Conservation (phyloP, 257 asterid species). For the Solanum megistacrolobum region DNA sequence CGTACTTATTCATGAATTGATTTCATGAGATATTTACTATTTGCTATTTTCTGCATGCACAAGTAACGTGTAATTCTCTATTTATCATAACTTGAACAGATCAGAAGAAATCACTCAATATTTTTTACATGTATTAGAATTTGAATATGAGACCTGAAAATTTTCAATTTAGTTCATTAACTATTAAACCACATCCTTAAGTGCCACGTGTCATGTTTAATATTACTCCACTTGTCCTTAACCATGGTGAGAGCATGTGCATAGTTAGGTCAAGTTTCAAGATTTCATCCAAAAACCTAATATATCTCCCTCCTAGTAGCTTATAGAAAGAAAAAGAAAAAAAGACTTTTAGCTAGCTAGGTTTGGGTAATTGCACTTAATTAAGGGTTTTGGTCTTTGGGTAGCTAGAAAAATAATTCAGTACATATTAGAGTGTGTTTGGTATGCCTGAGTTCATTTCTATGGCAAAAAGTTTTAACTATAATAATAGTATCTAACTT, state of each 20-base stretch:
- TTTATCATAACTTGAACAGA: background rate
- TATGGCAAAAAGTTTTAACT: background rate
- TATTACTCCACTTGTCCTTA: background rate
- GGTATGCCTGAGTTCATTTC: background rate
- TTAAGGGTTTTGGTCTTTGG: background rate
- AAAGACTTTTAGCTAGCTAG: background rate
- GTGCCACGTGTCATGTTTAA: background rate
- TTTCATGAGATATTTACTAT: background rate
- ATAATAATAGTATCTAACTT: background rate
- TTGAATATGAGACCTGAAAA: background rate
- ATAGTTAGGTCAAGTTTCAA: background rate
- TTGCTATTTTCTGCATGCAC: background rate
- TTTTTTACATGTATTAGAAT: background rate
- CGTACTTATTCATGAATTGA: background rate
- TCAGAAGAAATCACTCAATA: background rate
- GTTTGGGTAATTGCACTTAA: background rate
- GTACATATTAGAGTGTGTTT: background rate
- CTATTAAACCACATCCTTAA: background rate
- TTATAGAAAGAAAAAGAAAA: background rate
- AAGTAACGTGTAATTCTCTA: background rate
- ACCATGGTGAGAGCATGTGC: background rate
- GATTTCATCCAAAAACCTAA: background rate
- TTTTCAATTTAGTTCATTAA: background rate
- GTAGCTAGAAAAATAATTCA: background rate
- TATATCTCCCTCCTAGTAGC: background rate